Percentiles rank a stretch among this genome's conserved stretches.
Conservation (phyloP, 2,329 filamentous ascomycete species). For the Diaporthe caulivora region DNA sequence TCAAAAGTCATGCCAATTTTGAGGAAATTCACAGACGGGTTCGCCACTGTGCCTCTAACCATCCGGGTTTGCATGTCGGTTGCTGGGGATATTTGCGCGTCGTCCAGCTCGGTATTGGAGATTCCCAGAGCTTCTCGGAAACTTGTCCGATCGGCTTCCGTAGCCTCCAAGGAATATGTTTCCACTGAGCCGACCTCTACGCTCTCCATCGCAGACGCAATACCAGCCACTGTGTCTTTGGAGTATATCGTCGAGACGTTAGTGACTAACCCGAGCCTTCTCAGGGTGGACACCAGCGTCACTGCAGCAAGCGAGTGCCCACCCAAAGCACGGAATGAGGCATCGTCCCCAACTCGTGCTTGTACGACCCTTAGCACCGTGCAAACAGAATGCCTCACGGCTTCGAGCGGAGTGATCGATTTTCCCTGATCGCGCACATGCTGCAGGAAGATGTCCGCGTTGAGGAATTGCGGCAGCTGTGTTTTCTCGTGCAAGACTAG, state of each 20-base stretch:
- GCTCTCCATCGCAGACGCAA: neutral
- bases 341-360: neutral
- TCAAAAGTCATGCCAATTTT: neutral
- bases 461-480: neutral
- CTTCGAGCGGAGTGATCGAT: neutral
- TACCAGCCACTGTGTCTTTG: neutral
- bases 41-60: neutral
- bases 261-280: neutral
- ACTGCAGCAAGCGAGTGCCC: slow-evolving; percentile 8
- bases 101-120: neutral
- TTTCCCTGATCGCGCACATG: slow-evolving; percentile 9
- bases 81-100: neutral
- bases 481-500: neutral
- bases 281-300: slow-evolving; percentile 9
- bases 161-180: neutral
- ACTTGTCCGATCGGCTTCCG: neutral
- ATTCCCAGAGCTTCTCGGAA: neutral
- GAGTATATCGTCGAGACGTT: neutral
- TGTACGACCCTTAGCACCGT: neutral
- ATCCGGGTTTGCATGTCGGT: slow-evolving; percentile 2
- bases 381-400: neutral
- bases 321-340: slow-evolving; percentile 3
- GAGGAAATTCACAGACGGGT: neutral
- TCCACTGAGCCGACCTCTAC: neutral
- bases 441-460: neutral